A percentile compares a stretch with the other conserved stretches of the same genome.
Conservation (phyloP, 345 rosid genomes). For the Trapa incisa region DNA sequence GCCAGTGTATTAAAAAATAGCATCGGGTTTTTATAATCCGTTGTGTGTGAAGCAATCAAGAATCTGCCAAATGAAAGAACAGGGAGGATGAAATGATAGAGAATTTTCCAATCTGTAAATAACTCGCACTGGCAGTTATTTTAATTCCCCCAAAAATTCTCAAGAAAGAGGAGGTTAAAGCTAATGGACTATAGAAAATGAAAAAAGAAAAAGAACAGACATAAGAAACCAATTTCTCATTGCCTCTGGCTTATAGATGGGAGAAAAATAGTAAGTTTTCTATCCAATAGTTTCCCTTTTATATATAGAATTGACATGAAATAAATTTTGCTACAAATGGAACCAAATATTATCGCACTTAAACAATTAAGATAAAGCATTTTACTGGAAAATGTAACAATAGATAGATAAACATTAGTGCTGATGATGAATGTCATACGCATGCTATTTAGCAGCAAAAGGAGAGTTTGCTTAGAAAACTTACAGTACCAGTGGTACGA, state of each 20-base stretch:
- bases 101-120: background rate
- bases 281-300: background rate
- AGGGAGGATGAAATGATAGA: background rate
- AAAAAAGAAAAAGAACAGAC: background rate
- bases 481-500: conserved; percentile 94
- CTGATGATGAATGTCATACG: background rate
- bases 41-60: conserved; percentile 95
- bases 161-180: no score
- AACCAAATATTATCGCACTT: background rate
- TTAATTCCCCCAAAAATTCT: no score
- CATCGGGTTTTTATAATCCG: conserved; percentile 93
- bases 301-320: background rate
- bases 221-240: background rate
- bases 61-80: conserved; percentile 34
- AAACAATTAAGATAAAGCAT: background rate
- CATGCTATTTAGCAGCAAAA: background rate
- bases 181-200: no score
- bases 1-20: conserved; percentile 85
- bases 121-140: no score
- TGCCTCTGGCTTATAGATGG: no score
- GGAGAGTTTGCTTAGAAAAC: conserved; percentile 3
- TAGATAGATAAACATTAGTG: background rate
- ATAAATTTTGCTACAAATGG: background rate
- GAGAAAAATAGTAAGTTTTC: background rate
- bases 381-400: no score